These are phyloP conservation scores for Coniella vitis DNA, from an alignment of 2,329 filamentous ascomycete genomes.

Conservation along the genomic window DNA sequence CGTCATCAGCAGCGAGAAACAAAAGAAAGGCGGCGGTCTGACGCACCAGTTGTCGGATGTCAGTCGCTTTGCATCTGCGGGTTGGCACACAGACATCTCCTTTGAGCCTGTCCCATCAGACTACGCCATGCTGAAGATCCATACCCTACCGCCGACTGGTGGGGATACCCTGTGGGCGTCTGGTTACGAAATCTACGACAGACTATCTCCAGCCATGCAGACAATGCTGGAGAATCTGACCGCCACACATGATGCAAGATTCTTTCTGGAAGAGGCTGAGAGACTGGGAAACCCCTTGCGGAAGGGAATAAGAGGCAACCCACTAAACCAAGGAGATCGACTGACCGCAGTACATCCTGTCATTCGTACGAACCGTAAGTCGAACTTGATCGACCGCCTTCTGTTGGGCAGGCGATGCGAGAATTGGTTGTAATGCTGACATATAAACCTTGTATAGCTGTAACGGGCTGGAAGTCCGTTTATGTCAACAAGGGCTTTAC, in stretches of 20 bases:
- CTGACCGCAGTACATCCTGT: constrained; percentile 46
- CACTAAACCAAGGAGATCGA: constrained; percentile 48
- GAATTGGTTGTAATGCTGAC: not conserved
- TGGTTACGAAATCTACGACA: constrained; percentile 47
- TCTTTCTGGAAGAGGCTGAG: constrained; percentile 44
- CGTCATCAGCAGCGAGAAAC: constrained; percentile 49
- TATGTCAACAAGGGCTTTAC: constrained; percentile 46
- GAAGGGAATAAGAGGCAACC: constrained; percentile 40
- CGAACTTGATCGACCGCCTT: no score
- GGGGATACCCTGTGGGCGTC: constrained; percentile 44
- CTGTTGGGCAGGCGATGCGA: not conserved
- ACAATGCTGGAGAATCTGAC: constrained; percentile 42
- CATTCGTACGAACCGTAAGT: constrained; percentile 48
- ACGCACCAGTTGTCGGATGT: constrained; percentile 45
- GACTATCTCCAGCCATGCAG: constrained; percentile 41
- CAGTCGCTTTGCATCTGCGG: constrained; percentile 34
- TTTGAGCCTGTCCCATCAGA: constrained; percentile 40
- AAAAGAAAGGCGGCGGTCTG: constrained; percentile 46
- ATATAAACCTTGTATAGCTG: constrained; percentile 23
- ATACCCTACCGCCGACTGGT: constrained; percentile 35
- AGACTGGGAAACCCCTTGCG: constrained; percentile 33
- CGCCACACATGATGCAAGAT: constrained; percentile 41
- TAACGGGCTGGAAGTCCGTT: constrained; percentile 51
- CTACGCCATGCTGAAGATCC: constrained; percentile 40
- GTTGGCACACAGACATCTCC: constrained; percentile 30